Evolutionary conservation across 495 filamentous ascomycete species (phyloP), one percentile per base, ranked within the genome.

Genomic region (Daldinia concentrica): DNA sequence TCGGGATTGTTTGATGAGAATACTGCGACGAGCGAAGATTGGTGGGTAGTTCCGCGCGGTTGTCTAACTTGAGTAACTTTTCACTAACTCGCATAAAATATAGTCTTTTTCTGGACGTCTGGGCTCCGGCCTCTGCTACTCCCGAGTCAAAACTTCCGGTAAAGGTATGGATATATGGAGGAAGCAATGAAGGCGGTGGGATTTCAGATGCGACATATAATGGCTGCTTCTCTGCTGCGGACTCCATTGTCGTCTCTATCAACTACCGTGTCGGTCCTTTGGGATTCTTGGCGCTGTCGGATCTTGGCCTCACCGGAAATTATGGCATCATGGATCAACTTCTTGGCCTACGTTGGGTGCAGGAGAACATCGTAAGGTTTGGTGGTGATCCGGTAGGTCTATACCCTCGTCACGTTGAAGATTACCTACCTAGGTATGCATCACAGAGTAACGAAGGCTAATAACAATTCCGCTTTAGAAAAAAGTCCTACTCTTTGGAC

Each of bases 221-320:
- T 61, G 82, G 81, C 19, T 82, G 81, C 64, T 77, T 78, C 69
- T 71, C 76, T 15, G 80, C 81, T 7, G 58, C 63, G 3, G 73
- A 79, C 55, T 62, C 78, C 11, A 78, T 85, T 62, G 61, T 84
- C 2, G 82, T 84, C 3, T 76, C 77, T 17, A 54, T 84, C 37
- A 84, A 84, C 74, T 90, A 89, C 68, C 85, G 88, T n/a, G 64
- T 90, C 32, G 88, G 87, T 62, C 83, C 88, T 37, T 86, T 90
- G 64, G 84, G 86, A 19, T 90, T 87, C 65, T 83, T 87, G 1
- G 83, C 72, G 6, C 48, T 70, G 26, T 41, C 63, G 12, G 66
- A 67, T 19, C 64, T 75, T 22, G 73, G 69, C 6, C 41, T 72
- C 1, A 73, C 58, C 19, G 75, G 74, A 24, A 76, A 88, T 62